Percentiles rank a stretch among this genome's conserved stretches.
Evolutionary conservation across 805 yeast species (phyloP).

Genomic region (Candida rishiriensis): DNA sequence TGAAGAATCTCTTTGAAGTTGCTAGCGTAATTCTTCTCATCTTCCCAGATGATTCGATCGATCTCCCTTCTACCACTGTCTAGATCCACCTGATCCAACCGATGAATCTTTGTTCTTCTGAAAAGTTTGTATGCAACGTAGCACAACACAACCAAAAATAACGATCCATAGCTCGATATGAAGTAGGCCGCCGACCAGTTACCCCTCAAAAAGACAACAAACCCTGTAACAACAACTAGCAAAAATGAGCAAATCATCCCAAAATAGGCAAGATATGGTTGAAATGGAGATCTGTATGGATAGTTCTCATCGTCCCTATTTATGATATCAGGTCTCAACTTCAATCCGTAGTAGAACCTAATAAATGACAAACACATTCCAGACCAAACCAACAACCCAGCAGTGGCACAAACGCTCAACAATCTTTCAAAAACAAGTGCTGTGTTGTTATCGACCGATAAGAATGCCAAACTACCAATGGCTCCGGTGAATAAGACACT

Average conservation of each 20-base stretch:
- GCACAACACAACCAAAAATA: conserved; percentile 40
- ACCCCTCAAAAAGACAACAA: conserved; percentile 43
- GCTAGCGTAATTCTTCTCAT: conserved; percentile 41
- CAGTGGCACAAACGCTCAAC: conserved; percentile 63
- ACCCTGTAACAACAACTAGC: conserved; percentile 45
- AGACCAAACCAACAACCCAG: conserved; percentile 77
- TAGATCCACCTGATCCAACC: conserved; percentile 70
- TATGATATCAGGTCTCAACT: conserved; percentile 51
- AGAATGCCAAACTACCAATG: conserved; percentile 56
- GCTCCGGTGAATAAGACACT: conserved; percentile 62
- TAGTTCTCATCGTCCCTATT: conserved; percentile 49
- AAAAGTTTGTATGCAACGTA: conserved; percentile 48
- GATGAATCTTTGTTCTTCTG: conserved; percentile 59
- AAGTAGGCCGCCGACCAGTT: conserved; percentile 48
- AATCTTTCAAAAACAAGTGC: conserved; percentile 62
- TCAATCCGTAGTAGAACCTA: conserved; percentile 50
- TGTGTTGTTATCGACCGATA: conserved; percentile 54
- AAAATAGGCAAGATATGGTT: conserved; percentile 48
- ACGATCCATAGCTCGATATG: conserved; percentile 50
- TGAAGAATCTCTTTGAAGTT: conserved; percentile 29
- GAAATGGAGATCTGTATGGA: conserved; percentile 53
- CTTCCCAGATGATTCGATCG: conserved; percentile 80
- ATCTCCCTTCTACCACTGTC: conserved; percentile 83
- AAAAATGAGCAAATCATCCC: conserved; percentile 41
- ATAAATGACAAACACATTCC: conserved; percentile 56